Evolutionary conservation across 2,329 filamentous ascomycete genomes (phyloP).

Genomic region (Diplodia seriata): DNA sequence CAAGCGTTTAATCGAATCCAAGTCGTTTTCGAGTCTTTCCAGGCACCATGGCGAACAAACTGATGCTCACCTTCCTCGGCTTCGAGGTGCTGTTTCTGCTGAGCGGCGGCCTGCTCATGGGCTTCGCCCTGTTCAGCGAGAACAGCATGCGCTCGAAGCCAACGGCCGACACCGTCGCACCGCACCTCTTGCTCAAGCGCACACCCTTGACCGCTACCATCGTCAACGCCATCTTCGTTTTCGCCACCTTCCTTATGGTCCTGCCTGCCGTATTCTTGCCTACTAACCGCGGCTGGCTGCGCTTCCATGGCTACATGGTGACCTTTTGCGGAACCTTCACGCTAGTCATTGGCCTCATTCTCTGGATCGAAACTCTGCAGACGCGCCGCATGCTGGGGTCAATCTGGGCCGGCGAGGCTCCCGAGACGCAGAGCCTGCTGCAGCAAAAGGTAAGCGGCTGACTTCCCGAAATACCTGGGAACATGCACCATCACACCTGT

Average conservation of each 20-base stretch:
- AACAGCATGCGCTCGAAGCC: conserved; percentile 44
- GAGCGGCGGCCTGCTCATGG: conserved; percentile 59
- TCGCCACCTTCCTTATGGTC: conserved; percentile 70
- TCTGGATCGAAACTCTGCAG: conserved; percentile 73
- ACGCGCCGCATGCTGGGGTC: conserved; percentile 67
- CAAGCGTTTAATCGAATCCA: conserved; percentile 11
- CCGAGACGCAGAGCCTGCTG: conserved; percentile 69
- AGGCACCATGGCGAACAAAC: conserved; percentile 54
- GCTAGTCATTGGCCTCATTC: conserved; percentile 66
- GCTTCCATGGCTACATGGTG: conserved; percentile 71
- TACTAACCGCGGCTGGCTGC: conserved; percentile 71
- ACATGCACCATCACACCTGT: not conserved
- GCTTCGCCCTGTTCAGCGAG: conserved; percentile 60
- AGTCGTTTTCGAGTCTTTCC: not conserved
- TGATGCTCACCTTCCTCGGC: conserved; percentile 59
- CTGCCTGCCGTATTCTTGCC: conserved; percentile 75
- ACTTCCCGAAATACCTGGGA: not conserved
- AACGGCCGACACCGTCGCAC: conserved; percentile 57
- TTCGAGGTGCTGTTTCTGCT: conserved; percentile 61
- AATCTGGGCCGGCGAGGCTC: conserved; percentile 66
- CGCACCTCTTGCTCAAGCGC: conserved; percentile 59
- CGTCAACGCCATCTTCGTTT: conserved; percentile 74
- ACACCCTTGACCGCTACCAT: conserved; percentile 69
- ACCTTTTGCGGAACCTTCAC: conserved; percentile 70
- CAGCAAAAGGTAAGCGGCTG: conserved; percentile 67